phyloP scores from a whole-genome alignment of 306 rosid species.

The Fagus crenata region DNA sequence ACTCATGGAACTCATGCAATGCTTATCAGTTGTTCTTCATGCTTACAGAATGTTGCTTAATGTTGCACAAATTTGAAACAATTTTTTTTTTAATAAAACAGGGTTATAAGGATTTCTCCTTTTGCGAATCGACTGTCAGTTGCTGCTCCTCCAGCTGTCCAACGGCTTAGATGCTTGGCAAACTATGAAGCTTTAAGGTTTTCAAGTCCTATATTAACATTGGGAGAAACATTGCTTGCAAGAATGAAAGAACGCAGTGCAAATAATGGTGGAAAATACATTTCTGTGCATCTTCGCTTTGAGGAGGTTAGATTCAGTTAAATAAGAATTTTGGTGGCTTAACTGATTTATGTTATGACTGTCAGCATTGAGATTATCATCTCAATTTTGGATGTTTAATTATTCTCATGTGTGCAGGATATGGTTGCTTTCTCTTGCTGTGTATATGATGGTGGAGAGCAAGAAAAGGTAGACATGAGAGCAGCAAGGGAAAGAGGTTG shows the following conservation, averaged over 20 bases:
- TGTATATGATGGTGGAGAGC: constrained; percentile 81
- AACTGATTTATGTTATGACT: constrained; percentile 14
- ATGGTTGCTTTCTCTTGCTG: constrained; percentile 99
- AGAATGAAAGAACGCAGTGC: constrained; percentile 86
- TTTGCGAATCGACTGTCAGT: constrained; percentile 92
- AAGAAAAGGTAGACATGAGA: constrained; percentile 75
- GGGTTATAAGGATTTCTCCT: constrained; percentile 96
- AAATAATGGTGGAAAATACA: constrained; percentile 80
- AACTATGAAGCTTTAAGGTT: constrained; percentile 84
- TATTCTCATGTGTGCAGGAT: constrained; percentile 56
- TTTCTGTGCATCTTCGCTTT: constrained; percentile 94
- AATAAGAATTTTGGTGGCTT: constrained; percentile 8
- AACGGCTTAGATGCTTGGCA: constrained; percentile 90
- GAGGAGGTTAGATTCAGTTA: constrained; percentile 74
- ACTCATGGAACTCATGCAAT: neutral
- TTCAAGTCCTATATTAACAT: constrained; percentile 57
- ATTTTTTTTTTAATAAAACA: constrained; percentile 29
- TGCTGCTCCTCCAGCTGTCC: constrained; percentile 93
- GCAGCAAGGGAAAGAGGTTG: constrained; percentile 99
- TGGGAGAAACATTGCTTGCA: constrained; percentile 78
- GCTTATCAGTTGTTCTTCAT: neutral
- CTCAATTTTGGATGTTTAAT: constrained; percentile 25
- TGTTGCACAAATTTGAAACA: neutral
- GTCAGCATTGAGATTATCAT: constrained; percentile 18
- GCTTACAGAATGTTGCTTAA: neutral